A percentile compares a stretch with the other conserved stretches of the same genome.
Conservation (phyloP, 306 rosid species). For the Quercus engelmannii region DNA sequence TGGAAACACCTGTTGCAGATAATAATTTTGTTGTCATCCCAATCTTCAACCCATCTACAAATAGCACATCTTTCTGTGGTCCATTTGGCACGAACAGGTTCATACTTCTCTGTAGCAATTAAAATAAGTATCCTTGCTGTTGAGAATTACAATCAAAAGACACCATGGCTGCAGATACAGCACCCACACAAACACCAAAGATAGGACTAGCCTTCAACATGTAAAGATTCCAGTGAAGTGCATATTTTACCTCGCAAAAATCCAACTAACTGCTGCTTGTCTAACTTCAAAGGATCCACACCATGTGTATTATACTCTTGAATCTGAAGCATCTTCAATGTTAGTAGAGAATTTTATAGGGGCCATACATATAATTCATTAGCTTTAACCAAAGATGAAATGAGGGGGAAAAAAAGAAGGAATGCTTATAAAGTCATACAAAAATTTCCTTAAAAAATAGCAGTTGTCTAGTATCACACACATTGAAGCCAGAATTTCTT, state of each 20-base stretch:
- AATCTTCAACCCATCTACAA: conserved; percentile 99
- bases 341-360: conserved; percentile 19
- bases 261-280: conserved; percentile 63
- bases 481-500: neutral
- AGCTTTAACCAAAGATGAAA: neutral
- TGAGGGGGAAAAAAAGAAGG: neutral
- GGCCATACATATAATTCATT: neutral
- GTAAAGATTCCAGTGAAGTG: neutral
- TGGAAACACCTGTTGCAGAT: conserved; percentile 83
- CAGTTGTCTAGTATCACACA: neutral
- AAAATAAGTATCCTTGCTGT: conserved; percentile 15
- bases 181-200: neutral
- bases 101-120: conserved; percentile 67
- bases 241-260: conserved; percentile 66
- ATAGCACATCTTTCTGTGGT: conserved; percentile 95
- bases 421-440: neutral
- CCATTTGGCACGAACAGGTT: conserved; percentile 86
- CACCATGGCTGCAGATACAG: conserved; percentile 7
- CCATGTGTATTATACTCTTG: conserved; percentile 50
- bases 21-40: conserved; percentile 93
- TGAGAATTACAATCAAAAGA: conserved; percentile 16
- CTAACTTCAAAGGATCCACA: conserved; percentile 46
- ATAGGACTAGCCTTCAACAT: conserved; percentile 14
- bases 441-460: neutral
- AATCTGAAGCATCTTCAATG: conserved; percentile 49